A percentile compares a stretch with the other conserved stretches of the same genome.
Conservation (phyloP, 1,284 basidiomycete genomes). For the Cutaneotrichosporon sp. region DNA sequence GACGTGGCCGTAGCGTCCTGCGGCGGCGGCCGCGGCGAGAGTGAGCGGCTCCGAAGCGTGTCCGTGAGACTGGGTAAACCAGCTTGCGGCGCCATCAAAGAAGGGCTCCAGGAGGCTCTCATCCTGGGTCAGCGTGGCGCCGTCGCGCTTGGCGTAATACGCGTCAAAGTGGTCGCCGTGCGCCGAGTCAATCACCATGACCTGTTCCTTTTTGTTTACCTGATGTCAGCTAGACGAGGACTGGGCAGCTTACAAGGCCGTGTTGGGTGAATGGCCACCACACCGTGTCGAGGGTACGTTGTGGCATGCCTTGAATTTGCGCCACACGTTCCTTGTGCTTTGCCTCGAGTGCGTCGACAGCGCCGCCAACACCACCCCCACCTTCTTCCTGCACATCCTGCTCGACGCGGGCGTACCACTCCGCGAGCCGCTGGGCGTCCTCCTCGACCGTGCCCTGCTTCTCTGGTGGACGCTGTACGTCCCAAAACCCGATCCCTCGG, state of each 20-base stretch:
- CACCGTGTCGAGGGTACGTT: slow-evolving; percentile 67
- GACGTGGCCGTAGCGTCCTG: slow-evolving; percentile 93
- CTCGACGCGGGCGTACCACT: slow-evolving; percentile 60
- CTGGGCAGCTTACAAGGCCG: slow-evolving; percentile 46
- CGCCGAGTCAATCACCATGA: slow-evolving; percentile 89
- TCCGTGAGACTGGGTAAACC: slow-evolving; percentile 96
- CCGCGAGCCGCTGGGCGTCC: slow-evolving; percentile 58
- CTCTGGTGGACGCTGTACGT: slow-evolving; percentile 37
- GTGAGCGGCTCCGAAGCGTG: slow-evolving; percentile 74
- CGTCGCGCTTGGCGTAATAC: slow-evolving; percentile 47
- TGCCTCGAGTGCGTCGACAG: slow-evolving; percentile 60
- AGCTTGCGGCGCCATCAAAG: slow-evolving; percentile 89
- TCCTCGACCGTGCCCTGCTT: slow-evolving; percentile 55
- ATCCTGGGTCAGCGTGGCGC: slow-evolving; percentile 22
- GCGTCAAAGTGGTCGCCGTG: slow-evolving; percentile 77
- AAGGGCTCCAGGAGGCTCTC: slow-evolving; percentile 59
- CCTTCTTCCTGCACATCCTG: not conserved
- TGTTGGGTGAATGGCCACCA: slow-evolving; percentile 99
- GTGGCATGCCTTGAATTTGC: slow-evolving; percentile 71
- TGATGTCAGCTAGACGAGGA: slow-evolving; percentile 30
- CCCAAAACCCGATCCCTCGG: slow-evolving; percentile 47
- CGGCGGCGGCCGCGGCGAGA: slow-evolving; percentile 79
- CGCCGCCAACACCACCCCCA: slow-evolving; percentile 50
- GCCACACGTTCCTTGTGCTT: slow-evolving; percentile 61
- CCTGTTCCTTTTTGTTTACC: slow-evolving; percentile 62